Evolutionary conservation across 2,329 filamentous ascomycete genomes (phyloP).

Genomic region (Trichoderma polysporum): DNA sequence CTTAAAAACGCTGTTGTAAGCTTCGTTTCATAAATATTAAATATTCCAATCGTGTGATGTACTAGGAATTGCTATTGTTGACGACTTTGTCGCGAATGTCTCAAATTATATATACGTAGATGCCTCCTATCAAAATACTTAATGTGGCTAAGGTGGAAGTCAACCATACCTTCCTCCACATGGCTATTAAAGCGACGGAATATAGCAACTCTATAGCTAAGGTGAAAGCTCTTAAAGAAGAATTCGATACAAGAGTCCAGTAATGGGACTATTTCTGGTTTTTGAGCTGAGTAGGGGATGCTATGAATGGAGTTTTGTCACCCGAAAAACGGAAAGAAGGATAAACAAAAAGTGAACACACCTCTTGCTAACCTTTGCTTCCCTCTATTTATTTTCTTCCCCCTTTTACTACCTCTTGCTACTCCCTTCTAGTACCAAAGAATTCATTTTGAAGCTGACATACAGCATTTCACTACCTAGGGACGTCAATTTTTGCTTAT

Average conservation of each 20-base stretch:
- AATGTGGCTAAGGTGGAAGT: too few species aligned
- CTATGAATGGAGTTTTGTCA: neutral
- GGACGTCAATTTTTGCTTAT: neutral
- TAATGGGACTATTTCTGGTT: neutral
- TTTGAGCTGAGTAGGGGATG: neutral
- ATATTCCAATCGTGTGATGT: too few species aligned
- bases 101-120: too few species aligned
- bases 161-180: too few species aligned
- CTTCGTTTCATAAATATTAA: too few species aligned
- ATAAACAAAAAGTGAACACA: neutral
- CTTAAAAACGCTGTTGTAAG: too few species aligned
- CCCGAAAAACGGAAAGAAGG: neutral
- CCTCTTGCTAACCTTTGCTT: neutral
- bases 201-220: too few species aligned
- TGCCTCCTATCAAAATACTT: too few species aligned
- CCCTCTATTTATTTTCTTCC: neutral
- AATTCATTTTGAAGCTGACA: neutral
- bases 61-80: too few species aligned
- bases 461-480: neutral
- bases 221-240: neutral
- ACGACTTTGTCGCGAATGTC: too few species aligned
- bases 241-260: neutral
- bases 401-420: neutral
- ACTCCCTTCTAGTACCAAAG: neutral
- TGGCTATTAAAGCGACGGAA: too few species aligned